These are phyloP conservation scores for Colletotrichum lupini DNA, from an alignment of 2,329 filamentous ascomycete species.

Conservation along the genomic window DNA sequence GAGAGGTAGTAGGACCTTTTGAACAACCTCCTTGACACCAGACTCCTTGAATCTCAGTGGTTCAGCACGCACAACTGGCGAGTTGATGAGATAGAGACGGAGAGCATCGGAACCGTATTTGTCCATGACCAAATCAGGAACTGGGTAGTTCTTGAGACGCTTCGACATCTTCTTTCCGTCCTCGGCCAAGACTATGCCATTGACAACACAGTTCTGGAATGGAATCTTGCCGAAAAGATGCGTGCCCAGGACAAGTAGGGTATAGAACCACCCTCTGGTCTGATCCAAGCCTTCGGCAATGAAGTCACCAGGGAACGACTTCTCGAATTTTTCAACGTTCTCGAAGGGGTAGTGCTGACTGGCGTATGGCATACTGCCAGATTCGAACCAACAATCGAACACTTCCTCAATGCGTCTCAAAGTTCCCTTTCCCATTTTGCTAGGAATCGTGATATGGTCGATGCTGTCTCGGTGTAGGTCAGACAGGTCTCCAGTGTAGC, in stretches of 20 bases:
- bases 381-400: conserved; percentile 98
- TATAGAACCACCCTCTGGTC: conserved; percentile 98
- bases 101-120: conserved; percentile 93
- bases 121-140: conserved; percentile 83
- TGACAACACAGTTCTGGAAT: conserved; percentile 97
- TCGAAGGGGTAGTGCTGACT: conserved; percentile 93
- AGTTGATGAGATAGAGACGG: conserved; percentile 96
- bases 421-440: conserved; percentile 85
- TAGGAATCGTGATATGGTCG: conserved; percentile 93
- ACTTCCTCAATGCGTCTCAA: conserved; percentile 86
- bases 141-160: conserved; percentile 94
- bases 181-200: conserved; percentile 92
- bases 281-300: conserved; percentile 95
- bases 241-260: conserved; percentile 86
- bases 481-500: conserved; percentile 83
- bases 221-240: conserved; percentile 87
- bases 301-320: conserved; percentile 90
- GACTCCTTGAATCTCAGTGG: conserved; percentile 90
- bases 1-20: conserved; percentile 87
- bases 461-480: conserved; percentile 95
- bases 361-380: conserved; percentile 94
- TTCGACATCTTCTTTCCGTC: conserved; percentile 99
- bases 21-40: conserved; percentile 94
- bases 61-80: conserved; percentile 91
- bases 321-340: conserved; percentile 83